A percentile compares a stretch with the other conserved stretches of the same genome.
These are phyloP conservation scores for Vicia faba DNA, from an alignment of 306 rosid species.

Conservation along the genomic window DNA sequence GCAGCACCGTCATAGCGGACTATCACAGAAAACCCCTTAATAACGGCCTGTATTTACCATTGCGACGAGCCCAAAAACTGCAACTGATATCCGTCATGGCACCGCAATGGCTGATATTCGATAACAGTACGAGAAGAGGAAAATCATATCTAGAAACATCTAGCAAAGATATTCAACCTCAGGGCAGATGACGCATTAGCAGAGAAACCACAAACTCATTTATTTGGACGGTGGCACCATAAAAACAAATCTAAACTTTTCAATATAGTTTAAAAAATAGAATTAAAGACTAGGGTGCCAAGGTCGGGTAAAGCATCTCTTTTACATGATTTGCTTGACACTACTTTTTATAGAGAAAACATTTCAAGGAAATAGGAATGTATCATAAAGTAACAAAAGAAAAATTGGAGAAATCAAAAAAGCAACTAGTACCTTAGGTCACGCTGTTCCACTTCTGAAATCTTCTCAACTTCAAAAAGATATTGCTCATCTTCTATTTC, in stretches of 20 bases:
- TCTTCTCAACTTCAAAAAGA: constrained; percentile 73
- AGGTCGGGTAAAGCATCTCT: constrained; percentile 3
- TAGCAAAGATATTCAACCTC: not conserved
- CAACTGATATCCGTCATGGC: too few species aligned
- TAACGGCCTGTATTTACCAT: too few species aligned
- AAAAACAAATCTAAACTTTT: constrained; percentile 12
- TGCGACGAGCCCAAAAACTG: too few species aligned
- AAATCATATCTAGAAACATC: constrained; percentile 1
- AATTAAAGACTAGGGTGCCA: not conserved
- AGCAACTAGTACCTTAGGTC: constrained; percentile 54
- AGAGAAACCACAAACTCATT: not conserved
- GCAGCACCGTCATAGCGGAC: too few species aligned
- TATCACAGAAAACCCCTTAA: too few species aligned
- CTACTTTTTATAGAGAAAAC: constrained; percentile 1
- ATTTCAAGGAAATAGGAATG: constrained; percentile 1
- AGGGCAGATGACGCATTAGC: not conserved
- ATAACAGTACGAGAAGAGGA: not conserved
- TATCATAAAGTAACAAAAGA: constrained; percentile 1
- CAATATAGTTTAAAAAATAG: constrained; percentile 14
- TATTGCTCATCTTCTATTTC: constrained; percentile 93
- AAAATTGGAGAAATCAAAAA: constrained; percentile 17
- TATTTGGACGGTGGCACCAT: not conserved
- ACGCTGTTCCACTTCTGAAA: constrained; percentile 67
- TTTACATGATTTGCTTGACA: constrained; percentile 13
- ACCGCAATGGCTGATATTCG: too few species aligned